These are phyloP conservation scores for Staphylotrichum tortipilum DNA, from an alignment of 495 filamentous ascomycete genomes.

Conservation along the genomic window DNA sequence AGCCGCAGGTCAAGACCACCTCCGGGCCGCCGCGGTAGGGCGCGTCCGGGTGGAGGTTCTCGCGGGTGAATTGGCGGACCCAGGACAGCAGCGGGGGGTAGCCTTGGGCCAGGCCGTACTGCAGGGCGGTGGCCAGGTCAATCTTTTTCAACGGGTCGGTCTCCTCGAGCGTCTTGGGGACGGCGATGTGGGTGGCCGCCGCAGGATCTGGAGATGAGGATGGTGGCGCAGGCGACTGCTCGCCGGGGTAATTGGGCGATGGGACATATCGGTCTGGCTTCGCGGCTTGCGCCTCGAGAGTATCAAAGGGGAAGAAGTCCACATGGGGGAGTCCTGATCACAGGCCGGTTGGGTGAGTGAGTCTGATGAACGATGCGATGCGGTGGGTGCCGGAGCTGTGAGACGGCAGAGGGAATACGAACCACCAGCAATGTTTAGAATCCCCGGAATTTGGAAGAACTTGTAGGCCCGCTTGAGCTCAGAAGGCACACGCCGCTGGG, in stretches of 20 bases:
- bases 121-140: constrained; percentile 71
- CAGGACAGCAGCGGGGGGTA: constrained; percentile 68
- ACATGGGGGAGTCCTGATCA: constrained; percentile 59
- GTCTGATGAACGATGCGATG: neutral
- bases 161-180: constrained; percentile 57
- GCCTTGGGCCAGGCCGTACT: constrained; percentile 74
- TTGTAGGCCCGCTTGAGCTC: constrained; percentile 74
- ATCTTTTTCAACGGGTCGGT: constrained; percentile 55
- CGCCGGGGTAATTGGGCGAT: constrained; percentile 48
- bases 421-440: constrained; percentile 87
- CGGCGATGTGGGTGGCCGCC: constrained; percentile 46
- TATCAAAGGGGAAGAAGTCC: constrained; percentile 83
- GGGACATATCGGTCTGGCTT: constrained; percentile 64
- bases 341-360: neutral
- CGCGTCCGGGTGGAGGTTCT: constrained; percentile 69
- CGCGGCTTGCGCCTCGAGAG: constrained; percentile 72
- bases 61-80: constrained; percentile 64
- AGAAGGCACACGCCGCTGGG: constrained; percentile 54
- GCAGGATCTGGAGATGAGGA: constrained; percentile 14
- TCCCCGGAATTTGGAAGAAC: constrained; percentile 70
- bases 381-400: no score
- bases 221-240: constrained; percentile 30
- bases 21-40: constrained; percentile 72
- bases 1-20: constrained; percentile 65
- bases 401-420: constrained; percentile 26